Conservation (phyloP, 768 basidiomycete genomes). For the Trichaptum fuscoviolaceum region DNA sequence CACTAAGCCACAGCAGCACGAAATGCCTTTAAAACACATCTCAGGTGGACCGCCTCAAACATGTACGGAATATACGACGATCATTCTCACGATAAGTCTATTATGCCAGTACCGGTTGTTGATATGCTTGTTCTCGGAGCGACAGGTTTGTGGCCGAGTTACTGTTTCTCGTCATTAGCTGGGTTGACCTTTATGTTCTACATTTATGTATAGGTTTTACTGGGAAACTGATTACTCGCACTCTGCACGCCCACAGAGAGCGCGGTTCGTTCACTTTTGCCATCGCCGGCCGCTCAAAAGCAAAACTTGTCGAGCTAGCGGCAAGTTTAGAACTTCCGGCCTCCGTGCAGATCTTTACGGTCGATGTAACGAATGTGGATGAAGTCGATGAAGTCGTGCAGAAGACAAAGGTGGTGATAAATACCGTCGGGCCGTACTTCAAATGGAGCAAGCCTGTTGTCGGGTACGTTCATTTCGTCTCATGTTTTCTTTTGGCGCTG, state of each 20-base stretch:
- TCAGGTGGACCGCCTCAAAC: no score
- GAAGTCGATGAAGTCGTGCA: constrained; percentile 56
- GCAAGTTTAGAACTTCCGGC: constrained; percentile 39
- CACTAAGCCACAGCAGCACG: no score
- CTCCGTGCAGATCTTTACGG: constrained; percentile 39
- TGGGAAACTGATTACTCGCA: constrained; percentile 61
- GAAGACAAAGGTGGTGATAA: constrained; percentile 65
- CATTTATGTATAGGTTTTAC: constrained; percentile 51
- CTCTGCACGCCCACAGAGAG: constrained; percentile 63
- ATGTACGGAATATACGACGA: no score
- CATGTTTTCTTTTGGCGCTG: background rate
- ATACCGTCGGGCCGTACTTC: constrained; percentile 73
- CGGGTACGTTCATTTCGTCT: constrained; percentile 32
- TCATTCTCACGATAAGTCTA: background rate
- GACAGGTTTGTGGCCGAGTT: constrained; percentile 34
- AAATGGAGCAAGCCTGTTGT: constrained; percentile 68
- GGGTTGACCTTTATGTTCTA: no score
- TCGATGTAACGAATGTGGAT: constrained; percentile 53
- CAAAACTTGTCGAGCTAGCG: constrained; percentile 52
- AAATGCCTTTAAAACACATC: no score
- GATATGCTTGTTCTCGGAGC: constrained; percentile 72
- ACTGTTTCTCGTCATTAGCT: background rate
- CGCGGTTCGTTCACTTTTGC: constrained; percentile 56
- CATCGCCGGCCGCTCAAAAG: constrained; percentile 63
- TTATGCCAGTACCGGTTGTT: constrained; percentile 18